Percentiles rank a stretch among this genome's conserved stretches.
Evolutionary conservation across 176 grass and related monocot species (phyloP).

Genomic region (Paspalum notatum): DNA sequence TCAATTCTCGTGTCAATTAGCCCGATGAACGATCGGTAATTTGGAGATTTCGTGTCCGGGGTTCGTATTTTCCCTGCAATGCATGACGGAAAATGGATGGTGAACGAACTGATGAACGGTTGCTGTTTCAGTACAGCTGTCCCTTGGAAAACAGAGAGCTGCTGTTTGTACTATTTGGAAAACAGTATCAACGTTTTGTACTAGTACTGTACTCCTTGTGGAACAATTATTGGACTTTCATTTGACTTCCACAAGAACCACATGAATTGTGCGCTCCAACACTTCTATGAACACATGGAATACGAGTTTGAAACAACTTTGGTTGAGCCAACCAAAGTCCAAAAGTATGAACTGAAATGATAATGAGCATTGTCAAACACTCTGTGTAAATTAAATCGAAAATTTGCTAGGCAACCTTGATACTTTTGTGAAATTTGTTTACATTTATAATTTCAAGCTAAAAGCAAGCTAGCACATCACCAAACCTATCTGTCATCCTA

Average conservation of each 20-base stretch:
- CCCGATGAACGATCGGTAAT: slow-evolving; percentile 63
- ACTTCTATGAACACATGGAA: neutral
- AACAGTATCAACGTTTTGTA: neutral
- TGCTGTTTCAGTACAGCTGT: neutral
- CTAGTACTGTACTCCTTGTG: neutral
- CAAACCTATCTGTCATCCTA: neutral
- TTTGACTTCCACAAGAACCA: neutral
- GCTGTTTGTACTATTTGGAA: neutral
- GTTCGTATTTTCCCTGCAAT: slow-evolving; percentile 45
- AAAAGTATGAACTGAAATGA: neutral
- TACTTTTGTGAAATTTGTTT: neutral
- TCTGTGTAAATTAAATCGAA: neutral
- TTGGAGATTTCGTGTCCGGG: slow-evolving; percentile 51
- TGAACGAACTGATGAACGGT: neutral
- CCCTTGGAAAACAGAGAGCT: neutral
- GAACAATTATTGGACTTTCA: neutral
- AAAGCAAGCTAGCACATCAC: neutral
- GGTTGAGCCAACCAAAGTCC: neutral
- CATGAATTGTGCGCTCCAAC: neutral
- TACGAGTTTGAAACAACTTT: neutral
- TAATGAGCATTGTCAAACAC: neutral
- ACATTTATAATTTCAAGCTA: neutral
- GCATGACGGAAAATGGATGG: neutral
- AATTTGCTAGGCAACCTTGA: neutral
- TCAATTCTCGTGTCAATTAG: slow-evolving; percentile 57